phyloP scores from a whole-genome alignment of 1,284 basidiomycete genomes.

The Tetrapyrgos nigripes region DNA sequence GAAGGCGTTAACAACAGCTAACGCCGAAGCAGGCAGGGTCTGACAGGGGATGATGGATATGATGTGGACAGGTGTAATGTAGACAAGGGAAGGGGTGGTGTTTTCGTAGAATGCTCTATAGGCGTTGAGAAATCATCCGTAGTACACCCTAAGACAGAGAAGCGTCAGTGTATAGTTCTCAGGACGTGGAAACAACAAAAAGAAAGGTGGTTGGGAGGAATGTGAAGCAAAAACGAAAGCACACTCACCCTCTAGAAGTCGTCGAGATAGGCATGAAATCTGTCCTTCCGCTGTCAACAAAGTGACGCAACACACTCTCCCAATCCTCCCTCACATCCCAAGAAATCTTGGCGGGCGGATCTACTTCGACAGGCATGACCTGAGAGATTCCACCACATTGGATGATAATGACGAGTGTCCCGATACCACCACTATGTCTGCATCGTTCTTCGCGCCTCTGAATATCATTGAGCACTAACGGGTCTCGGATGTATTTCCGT shows the following conservation, averaged over 20 bases:
- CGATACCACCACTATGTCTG: constrained; percentile 72
- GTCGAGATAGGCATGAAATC: constrained; percentile 83
- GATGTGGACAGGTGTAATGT: neutral
- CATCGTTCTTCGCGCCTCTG: constrained; percentile 79
- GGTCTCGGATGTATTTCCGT: constrained; percentile 71
- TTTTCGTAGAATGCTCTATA: neutral
- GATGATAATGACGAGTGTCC: constrained; percentile 72
- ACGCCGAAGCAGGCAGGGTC: too few relatives aligned
- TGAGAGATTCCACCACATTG: constrained; percentile 77
- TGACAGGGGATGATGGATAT: neutral
- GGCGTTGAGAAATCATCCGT: neutral
- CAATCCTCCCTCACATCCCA: constrained; percentile 80
- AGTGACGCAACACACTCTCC: constrained; percentile 68
- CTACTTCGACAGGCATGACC: constrained; percentile 84
- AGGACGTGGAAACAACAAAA: neutral
- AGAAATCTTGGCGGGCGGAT: constrained; percentile 71
- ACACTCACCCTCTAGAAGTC: constrained; percentile 69
- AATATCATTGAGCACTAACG: constrained; percentile 75
- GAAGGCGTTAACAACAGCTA: too few relatives aligned
- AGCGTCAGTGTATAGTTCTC: neutral
- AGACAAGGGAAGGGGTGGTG: neutral
- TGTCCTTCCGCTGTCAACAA: constrained; percentile 72
- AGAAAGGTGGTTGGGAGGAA: neutral
- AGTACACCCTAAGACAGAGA: neutral
- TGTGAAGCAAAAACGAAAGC: neutral